These are phyloP conservation scores for Parasitella parasitica DNA, from an alignment of 371 early-diverging fungal species.

Conservation along the genomic window DNA sequence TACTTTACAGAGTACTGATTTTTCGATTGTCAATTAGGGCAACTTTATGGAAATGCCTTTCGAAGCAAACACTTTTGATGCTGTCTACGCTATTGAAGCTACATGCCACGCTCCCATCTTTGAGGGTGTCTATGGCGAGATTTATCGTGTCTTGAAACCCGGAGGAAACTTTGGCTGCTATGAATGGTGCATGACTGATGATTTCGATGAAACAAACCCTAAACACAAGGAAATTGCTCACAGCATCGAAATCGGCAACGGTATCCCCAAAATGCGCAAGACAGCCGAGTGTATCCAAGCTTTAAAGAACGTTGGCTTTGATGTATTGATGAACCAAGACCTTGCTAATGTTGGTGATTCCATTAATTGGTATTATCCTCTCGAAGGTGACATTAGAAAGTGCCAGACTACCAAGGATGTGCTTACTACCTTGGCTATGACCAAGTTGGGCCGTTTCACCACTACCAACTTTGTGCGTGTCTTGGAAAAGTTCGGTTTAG, in stretches of 20 bases:
- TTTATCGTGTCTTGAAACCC: slow-evolving; percentile 89
- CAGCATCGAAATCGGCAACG: slow-evolving; percentile 86
- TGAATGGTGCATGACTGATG: slow-evolving; percentile 91
- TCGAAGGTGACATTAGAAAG: slow-evolving; percentile 64
- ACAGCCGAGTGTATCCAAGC: slow-evolving; percentile 71
- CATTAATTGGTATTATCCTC: slow-evolving; percentile 82
- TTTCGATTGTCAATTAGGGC: slow-evolving; percentile 51
- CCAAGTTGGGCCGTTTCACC: slow-evolving; percentile 56
- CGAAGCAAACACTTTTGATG: slow-evolving; percentile 79
- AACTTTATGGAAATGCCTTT: slow-evolving; percentile 93
- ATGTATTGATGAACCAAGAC: slow-evolving; percentile 69
- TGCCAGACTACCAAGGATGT: slow-evolving; percentile 63
- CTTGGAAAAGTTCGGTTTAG: slow-evolving; percentile 78
- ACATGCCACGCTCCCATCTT: slow-evolving; percentile 85
- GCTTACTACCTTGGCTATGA: slow-evolving; percentile 54
- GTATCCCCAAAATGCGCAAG: slow-evolving; percentile 81
- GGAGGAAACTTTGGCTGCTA: slow-evolving; percentile 88
- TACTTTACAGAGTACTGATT: no score
- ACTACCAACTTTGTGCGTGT: slow-evolving; percentile 66
- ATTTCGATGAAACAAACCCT: slow-evolving; percentile 73
- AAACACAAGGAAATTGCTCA: slow-evolving; percentile 75
- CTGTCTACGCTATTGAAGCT: slow-evolving; percentile 92
- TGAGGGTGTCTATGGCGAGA: slow-evolving; percentile 84
- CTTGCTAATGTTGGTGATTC: slow-evolving; percentile 66
- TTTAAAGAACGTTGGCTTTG: slow-evolving; percentile 83